Evolutionary conservation across 169 alveolate species (phyloP), one percentile per base, ranked within the genome.

Genomic region (Cryptosporidium sp.): DNA sequence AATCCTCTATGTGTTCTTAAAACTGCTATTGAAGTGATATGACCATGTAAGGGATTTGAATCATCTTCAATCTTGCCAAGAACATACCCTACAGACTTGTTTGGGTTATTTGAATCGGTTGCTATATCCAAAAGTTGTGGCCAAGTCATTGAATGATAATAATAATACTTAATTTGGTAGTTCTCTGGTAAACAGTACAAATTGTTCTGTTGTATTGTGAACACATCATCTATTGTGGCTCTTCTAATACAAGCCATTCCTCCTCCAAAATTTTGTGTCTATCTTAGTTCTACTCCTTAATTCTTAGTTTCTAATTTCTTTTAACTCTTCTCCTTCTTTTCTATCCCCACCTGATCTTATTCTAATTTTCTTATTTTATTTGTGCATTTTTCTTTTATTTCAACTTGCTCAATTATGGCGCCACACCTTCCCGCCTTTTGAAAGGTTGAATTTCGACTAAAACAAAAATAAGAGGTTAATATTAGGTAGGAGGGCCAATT

Each of bases 131-230:
- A 93, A 16, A 97, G 93, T 42, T 95, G 95, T 33, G 99, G 98
- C 99, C 99, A 97, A 56, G 98, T 94, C 61, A 97, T 91, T 12
- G 95, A 95, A 91, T 97, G 99, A 92, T 97, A 97, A 69, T 96
- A 95, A 91, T 97, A 97, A 92, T 97, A 97, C 93, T 97, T 97
- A 93, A 96, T 85, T 80, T 96, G 96, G 84, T 97, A 97, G 94
- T 97, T 97, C 92, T 97, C 99, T 7, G 98, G 98, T 12, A 96
- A 91, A 84, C 96, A 94, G 92, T 93, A 93, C 44, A 96, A 70
- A 75, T 96, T 96, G 89, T 95, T 92, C 58, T 93, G 93, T 86
- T 96, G 95, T 94, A 96, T 96, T n/a, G 93, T 53, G 45, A 92
- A 73, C 21, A 93, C 84, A 85, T 93, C 95, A 61, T 91, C 93